Base-by-base conservation (phyloP, 2,329 filamentous ascomycete species). In the Cytospora piceicola region DNA sequence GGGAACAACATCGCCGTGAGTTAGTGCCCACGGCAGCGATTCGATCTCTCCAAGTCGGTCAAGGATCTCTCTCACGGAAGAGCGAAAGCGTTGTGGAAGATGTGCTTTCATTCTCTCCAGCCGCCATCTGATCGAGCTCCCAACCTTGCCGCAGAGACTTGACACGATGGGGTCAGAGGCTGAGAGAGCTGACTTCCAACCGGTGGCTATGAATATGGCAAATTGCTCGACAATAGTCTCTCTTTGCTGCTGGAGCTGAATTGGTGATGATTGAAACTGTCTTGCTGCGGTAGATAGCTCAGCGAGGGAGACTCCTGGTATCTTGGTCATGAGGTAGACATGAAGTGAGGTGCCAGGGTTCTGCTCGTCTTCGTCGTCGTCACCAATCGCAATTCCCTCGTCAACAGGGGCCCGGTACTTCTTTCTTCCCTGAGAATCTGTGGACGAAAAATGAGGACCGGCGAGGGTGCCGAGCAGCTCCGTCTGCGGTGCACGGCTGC, bases 1-100 rank as follows among this genome's bases (percentile, higher is more conserved):
- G 0, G 85, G 78, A 0, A 87, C 75, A 6, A 89, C 74, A 70
- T 90, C 88, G 0, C 87, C 87, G 62, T 90, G 87, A 7, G 81
- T 88, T 14, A 90, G 73, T 4, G 83, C 81, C 76, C 86, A 83
- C 0, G 85, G 85, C 4, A 86, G 74, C 8, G 64, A 64, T 65
- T 80, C 76, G 29, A 85, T 77, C 2, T 70, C 66, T 3, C 69
- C 70, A 17, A 82, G 62, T 20, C 73, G 69, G 9, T 62, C 63
- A 8, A 77, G 70, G 0, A 77, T 58, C 3, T 69, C 70, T 5
- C 52, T 59, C 51, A 73, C 74, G 49, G 72, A 67, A 12, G 68
- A 53, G 17, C 72, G 69, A 65, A 80, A 77, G 0, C 78, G 74
- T 14, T 36, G 24, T 0, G 80, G 80, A 0, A 85, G 71, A 0